Evolutionary conservation across 495 filamentous ascomycete genomes (phyloP).

Genomic region (Penicillium verhagenii): DNA sequence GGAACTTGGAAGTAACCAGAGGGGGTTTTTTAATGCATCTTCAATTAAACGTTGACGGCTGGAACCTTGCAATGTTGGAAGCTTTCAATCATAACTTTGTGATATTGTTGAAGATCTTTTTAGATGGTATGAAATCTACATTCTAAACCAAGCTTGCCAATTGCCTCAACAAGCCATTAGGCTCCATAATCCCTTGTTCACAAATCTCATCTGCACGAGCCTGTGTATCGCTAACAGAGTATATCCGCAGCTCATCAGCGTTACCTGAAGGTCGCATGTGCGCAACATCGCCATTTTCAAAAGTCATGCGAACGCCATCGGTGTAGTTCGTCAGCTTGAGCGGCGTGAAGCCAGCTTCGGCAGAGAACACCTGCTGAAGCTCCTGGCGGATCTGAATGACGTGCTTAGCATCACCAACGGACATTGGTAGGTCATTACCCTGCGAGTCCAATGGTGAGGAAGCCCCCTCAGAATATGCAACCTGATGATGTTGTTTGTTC

Average conservation of each 20-base stretch:
- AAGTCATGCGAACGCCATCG: conserved; percentile 25
- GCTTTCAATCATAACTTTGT: not conserved
- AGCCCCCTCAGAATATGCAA: not conserved
- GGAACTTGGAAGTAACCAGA: no score
- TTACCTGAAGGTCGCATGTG: conserved; percentile 31
- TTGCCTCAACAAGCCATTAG: conserved; percentile 20
- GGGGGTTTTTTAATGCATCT: no score
- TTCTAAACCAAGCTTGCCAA: conserved; percentile 19
- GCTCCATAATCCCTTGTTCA: conserved; percentile 18
- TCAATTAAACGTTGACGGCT: no score
- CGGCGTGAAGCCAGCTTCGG: conserved; percentile 17
- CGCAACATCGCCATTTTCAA: conserved; percentile 27
- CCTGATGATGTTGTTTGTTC: not conserved
- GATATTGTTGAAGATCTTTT: not conserved
- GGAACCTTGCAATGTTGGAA: no score
- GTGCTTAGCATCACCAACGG: not conserved
- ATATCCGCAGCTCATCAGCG: conserved; percentile 31
- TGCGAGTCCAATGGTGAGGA: not conserved
- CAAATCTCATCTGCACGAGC: conserved; percentile 25
- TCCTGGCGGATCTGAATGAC: conserved; percentile 10
- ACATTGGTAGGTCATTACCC: not conserved
- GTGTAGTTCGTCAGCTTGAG: conserved; percentile 24
- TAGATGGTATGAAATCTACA: not conserved
- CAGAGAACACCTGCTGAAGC: conserved; percentile 22
- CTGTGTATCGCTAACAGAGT: conserved; percentile 23